Base-by-base conservation (phyloP, 768 basidiomycete genomes). In the Mycena albidolilacea region DNA sequence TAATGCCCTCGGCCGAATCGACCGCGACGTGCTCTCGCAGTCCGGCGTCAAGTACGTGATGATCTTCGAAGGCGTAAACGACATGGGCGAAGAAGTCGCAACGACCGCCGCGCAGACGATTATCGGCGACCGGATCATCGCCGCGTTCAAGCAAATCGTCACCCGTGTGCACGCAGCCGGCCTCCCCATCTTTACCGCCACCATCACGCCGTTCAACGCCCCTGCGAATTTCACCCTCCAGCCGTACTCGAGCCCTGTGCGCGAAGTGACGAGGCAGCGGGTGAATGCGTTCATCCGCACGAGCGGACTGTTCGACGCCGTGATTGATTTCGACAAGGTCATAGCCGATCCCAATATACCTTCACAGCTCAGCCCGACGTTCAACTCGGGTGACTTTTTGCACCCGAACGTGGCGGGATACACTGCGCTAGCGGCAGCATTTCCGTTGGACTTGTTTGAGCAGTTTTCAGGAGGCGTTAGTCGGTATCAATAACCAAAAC, bases 21-120 rank as follows among this genome's bases (percentile, higher is more conserved):
- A 88, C 72, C 82, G 88, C 9, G 88, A 88, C 77, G 87, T 87
- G 41, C 83, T 89, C 55, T 74, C 86, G 8, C 87, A 87, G 44
- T 79, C 85, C 37, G 84, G 85, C n/a, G 82, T 87, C 58, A 80
- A 80, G 50, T 88, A 82, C 78, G 85, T 82, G 39, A 85, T 88
- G 82, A 84, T 89, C 75, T 88, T 87, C 78, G 87, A 87, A 75
- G 88, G 88, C 63, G 86, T 88, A 35, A 89, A 88, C 83, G 88
- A 88, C 81, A 87, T 88, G 64, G 88, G 87, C 5, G 81, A 80
- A 5, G 85, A 84, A 6, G 74, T 73, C 9, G 75, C 85, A 39
- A 81, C 80, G n/a, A 60, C 77, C 0, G 80, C 74, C 10, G 80
- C 79, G 15, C 86, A 88, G 79, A 70, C 79, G 52, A 78, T 73